Evolutionary conservation across 2,329 filamentous ascomycete species (phyloP), one percentile per base, ranked within the genome.

Genomic region (Epichloe festucae): DNA sequence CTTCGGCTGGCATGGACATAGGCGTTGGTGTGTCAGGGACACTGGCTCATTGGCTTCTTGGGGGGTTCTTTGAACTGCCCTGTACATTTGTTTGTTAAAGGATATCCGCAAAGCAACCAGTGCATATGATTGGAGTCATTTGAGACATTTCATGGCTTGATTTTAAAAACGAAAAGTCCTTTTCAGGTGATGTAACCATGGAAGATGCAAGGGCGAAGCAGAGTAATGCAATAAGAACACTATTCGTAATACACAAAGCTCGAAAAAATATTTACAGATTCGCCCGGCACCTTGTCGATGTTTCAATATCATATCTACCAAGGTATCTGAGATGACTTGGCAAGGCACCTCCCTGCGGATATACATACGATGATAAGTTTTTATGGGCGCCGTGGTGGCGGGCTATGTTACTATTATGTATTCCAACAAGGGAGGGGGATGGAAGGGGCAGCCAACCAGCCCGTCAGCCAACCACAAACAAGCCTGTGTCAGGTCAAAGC

Each of bases 11-110:
- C 41, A 50, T 44, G 31, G 48, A 42, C 31, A 19, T 15, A 7
- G 47, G 64, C 64, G 64, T 65, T 61, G 57, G 56, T 54, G 57
- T 58, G 52, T 58, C 38, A 50, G 51, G 52, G 17, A 38, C 42
- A 52, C n/a, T 51, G 40, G 46, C 38, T 40, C 5, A 34, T 39
- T 47, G 46, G 10, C 4, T 36, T 52, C 46, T 42, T 45, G 35
- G 47, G 19, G n/a, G 27, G 39, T 46, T 55, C 19, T 27, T 31
- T 31, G 23, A 44, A 14, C 14, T 42, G 23, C 39, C 39, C 31
- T 38, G 38, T 40, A 40, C 36, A 21, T 50, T 31, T 53, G 49
- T 43, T 40, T 35, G 46, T 52, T 21, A 19, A 46, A 19, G 19
- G 49, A 46, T 31, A 46, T 35, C 42, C 19, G 36, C 17, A 43